Conservation (phyloP, 768 basidiomycete species). For the Tulasnella sp. region DNA sequence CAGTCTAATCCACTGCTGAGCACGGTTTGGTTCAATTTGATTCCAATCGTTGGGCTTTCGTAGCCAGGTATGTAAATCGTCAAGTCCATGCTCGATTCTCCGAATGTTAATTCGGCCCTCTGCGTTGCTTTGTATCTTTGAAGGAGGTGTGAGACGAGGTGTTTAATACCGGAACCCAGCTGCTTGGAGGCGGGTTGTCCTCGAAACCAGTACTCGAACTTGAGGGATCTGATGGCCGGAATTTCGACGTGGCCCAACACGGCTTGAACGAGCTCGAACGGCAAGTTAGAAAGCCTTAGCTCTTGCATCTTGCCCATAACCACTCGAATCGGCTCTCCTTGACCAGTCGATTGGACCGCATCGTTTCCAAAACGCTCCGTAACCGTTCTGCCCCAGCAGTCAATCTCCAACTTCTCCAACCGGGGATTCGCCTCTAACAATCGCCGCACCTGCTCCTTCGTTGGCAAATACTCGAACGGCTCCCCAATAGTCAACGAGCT, state of each 20-base stretch:
- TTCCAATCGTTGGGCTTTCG: neutral
- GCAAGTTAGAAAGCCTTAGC: neutral
- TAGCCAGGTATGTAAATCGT: neutral
- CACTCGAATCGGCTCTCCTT: neutral
- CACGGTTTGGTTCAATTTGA: neutral
- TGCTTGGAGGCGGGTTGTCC: neutral
- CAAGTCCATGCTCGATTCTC: neutral
- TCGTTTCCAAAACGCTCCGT: neutral
- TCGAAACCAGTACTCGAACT: neutral
- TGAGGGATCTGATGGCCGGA: neutral
- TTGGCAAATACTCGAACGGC: neutral
- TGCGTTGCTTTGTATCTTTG: neutral
- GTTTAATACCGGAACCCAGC: neutral
- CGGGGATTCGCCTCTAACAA: neutral
- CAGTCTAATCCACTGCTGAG: neutral
- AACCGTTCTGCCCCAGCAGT: neutral
- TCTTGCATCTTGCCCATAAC: neutral
- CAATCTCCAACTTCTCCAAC: neutral
- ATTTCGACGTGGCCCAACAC: neutral
- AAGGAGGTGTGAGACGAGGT: neutral
- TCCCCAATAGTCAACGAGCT: neutral
- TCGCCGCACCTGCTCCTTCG: neutral
- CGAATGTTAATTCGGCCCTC: neutral
- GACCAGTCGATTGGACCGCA: neutral
- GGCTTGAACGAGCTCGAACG: neutral